Base-by-base conservation (phyloP, 805 yeast genomes). In the Grigorovia yakushimaensis region DNA sequence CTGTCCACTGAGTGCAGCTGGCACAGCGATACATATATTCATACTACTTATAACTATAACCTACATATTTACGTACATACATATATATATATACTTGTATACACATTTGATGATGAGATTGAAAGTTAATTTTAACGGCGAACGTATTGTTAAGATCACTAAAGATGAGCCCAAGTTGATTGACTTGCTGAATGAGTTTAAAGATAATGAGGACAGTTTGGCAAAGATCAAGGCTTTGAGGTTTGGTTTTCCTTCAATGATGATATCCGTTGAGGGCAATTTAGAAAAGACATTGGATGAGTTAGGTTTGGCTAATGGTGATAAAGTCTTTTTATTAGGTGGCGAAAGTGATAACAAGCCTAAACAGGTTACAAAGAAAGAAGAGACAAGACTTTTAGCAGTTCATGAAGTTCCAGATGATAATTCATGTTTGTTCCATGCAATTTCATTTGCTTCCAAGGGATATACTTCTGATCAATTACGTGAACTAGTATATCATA, bases 351-450 rank as follows among this genome's bases (percentile, higher is more conserved):
- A n/a, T 40, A 7, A 23, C 10, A 39, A 23, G 10, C n/a, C n/a
- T 11, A 7, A 2, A 39, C 17, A 27, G 23, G n/a, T n/a, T n/a
- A n/a, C 22, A 18, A 13, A 7, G 4, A 20, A 20, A 6, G 42
- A 13, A 5, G 11, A 11, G 19, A 27, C 23, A 41, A 18, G 18
- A 27, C 3, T 27, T 10, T 55, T 80, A 18, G 70, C 73, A 8
- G 66, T 82, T n/a, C 18, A 85, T 24, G 73, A 75, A 44, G 77
- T 83, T 48, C 82, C 85, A 0, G 88, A 84, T 58, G 91, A 84
- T 61, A 84, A 84, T 59, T 82, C 91, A 8, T 84, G 94, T 58
- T 64, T 84, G 46, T 84, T 84, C 66, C 78, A 83, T 54, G 72
- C 89, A 0, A 69, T 84, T 1, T 70, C 80, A 1, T 78, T 77